phyloP scores from a whole-genome alignment of 768 basidiomycete species.

The Lanmaoa pseudosensibilis region DNA sequence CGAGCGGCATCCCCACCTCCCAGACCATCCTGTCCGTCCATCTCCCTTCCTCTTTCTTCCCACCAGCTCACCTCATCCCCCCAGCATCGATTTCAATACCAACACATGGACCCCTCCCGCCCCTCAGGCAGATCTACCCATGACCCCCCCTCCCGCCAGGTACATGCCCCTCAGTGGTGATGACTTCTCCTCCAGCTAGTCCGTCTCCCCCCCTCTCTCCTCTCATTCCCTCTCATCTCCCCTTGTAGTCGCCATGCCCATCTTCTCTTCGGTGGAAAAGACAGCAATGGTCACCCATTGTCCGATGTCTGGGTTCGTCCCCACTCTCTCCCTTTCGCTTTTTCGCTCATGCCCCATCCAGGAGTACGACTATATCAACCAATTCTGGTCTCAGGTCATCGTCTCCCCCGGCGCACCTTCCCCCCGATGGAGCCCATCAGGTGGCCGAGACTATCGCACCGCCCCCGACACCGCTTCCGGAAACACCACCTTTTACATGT shows the following conservation, averaged over 20 bases:
- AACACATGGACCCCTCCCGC: slow-evolving; percentile 60
- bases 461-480: slow-evolving; percentile 30
- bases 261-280: slow-evolving; percentile 72
- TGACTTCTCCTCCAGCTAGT: slow-evolving; percentile 85
- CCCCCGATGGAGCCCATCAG: slow-evolving; percentile 68
- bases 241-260: slow-evolving; percentile 65
- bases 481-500: slow-evolving; percentile 72
- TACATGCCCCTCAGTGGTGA: slow-evolving; percentile 62
- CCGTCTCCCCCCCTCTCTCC: slow-evolving; percentile 31
- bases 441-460: slow-evolving; percentile 68
- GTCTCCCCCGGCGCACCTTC: slow-evolving; percentile 56
- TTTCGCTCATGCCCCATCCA: slow-evolving; percentile 30
- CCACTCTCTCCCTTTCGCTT: neutral
- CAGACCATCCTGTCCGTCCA: slow-evolving; percentile 65
- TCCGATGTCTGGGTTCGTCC: slow-evolving; percentile 72
- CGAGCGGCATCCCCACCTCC: slow-evolving; percentile 58
- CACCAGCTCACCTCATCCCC: slow-evolving; percentile 5
- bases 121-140: slow-evolving; percentile 50
- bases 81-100: slow-evolving; percentile 60
- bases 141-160: slow-evolving; percentile 55
- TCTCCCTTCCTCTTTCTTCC: neutral
- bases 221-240: slow-evolving; percentile 17
- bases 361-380: slow-evolving; percentile 75
- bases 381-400: slow-evolving; percentile 71
- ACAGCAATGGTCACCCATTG: slow-evolving; percentile 49